Conservation (phyloP, 495 filamentous ascomycete genomes). For the Podospora conica region DNA sequence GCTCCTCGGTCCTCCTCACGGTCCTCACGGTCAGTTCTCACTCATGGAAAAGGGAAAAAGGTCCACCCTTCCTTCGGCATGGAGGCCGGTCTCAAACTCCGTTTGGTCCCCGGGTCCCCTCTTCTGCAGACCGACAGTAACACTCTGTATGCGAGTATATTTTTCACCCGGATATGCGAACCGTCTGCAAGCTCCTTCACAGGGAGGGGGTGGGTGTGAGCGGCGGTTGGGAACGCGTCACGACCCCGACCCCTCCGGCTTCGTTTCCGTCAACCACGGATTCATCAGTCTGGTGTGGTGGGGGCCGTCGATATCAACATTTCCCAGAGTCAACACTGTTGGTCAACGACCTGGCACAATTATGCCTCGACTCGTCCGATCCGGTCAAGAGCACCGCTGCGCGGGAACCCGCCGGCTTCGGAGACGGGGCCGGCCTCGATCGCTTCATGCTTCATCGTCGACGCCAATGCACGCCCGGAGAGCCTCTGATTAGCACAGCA, state of each 20-base stretch:
- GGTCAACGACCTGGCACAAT: too few relatives aligned
- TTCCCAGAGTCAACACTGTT: too few relatives aligned
- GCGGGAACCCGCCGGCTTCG: background rate
- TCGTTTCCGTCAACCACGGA: too few relatives aligned
- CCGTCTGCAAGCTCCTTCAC: constrained; percentile 18
- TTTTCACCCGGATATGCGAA: constrained; percentile 20
- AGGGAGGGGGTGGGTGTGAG: constrained; percentile 13
- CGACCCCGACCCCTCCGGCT: too few relatives aligned
- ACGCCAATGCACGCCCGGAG: background rate
- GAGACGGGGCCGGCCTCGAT: background rate
- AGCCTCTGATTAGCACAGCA: background rate
- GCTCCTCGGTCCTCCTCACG: constrained; percentile 1
- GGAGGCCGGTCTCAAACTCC: background rate
- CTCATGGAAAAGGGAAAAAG: background rate
- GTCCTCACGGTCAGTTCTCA: background rate
- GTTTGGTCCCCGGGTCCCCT: background rate
- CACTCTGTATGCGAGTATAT: constrained; percentile 8
- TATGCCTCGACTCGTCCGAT: background rate
- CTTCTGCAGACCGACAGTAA: background rate
- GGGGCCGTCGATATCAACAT: too few relatives aligned
- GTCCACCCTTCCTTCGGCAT: background rate
- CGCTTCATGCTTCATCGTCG: background rate
- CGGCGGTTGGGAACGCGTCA: background rate
- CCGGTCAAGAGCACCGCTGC: background rate
- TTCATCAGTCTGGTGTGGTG: too few relatives aligned